phyloP scores from a whole-genome alignment of 352 stramenopile species.

The Pseudoperonospora humuli region DNA sequence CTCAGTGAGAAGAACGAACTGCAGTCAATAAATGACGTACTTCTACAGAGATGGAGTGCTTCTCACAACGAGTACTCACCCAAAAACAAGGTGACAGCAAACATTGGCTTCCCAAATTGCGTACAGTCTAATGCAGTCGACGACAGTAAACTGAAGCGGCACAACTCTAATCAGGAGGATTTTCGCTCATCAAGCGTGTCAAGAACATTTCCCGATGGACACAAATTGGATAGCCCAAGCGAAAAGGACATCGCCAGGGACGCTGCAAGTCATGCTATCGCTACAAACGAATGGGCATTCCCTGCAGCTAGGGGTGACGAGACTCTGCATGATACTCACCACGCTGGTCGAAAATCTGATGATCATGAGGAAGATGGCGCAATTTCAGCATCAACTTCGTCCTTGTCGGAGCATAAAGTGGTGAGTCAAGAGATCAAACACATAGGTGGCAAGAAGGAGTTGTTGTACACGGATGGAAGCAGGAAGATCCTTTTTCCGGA shows the following conservation, averaged over 20 bases:
- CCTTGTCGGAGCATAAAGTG: slow-evolving; percentile 12
- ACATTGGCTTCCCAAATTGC: slow-evolving; percentile 1
- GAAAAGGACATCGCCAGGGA: not conserved
- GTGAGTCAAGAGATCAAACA: slow-evolving; percentile 41
- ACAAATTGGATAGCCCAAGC: not conserved
- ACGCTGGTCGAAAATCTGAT: not conserved
- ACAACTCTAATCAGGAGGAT: slow-evolving; percentile 23
- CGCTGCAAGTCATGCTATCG: not conserved
- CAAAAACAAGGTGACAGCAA: slow-evolving; percentile 1
- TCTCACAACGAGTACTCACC: slow-evolving; percentile 1
- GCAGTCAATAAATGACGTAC: slow-evolving; percentile 28
- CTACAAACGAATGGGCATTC: slow-evolving; percentile 16
- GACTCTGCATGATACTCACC: slow-evolving; percentile 1
- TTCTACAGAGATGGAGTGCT: slow-evolving; percentile 30
- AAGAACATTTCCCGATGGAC: not conserved
- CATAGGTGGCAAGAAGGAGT: slow-evolving; percentile 48
- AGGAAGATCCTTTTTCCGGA: slow-evolving; percentile 85
- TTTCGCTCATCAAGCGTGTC: slow-evolving; percentile 6
- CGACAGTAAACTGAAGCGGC: slow-evolving; percentile 27
- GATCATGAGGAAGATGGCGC: slow-evolving; percentile 1
- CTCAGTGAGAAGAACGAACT: slow-evolving; percentile 12
- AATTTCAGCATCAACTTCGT: slow-evolving; percentile 5
- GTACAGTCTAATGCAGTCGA: slow-evolving; percentile 10
- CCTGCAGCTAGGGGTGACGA: slow-evolving; percentile 7
- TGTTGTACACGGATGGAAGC: slow-evolving; percentile 54